These are phyloP conservation scores for Lipomyces mesembrius DNA, from an alignment of 805 yeast species.

Conservation along the genomic window DNA sequence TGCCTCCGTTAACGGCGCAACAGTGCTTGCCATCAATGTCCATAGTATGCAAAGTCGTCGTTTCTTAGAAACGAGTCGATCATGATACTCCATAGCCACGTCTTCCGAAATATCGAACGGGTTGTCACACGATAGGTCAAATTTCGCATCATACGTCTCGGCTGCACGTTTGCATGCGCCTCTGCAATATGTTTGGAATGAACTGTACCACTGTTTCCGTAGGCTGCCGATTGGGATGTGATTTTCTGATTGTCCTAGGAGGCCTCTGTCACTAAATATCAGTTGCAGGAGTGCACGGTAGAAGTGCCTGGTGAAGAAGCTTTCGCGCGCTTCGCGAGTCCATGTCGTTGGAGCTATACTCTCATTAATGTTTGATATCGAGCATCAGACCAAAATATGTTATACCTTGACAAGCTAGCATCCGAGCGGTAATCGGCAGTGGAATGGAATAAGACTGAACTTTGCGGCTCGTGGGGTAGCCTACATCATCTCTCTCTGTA, in stretches of 20 bases:
- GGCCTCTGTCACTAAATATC: conserved; percentile 30
- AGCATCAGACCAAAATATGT: too few relatives aligned
- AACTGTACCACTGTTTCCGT: conserved; percentile 33
- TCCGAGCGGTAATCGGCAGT: conserved; percentile 34
- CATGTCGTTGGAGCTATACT: conserved; percentile 36
- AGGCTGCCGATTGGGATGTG: conserved; percentile 33
- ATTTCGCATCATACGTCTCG: not conserved
- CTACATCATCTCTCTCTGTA: conserved; percentile 22
- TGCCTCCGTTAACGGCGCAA: conserved; percentile 38
- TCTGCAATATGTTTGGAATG: conserved; percentile 33
- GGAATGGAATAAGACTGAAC: conserved; percentile 20
- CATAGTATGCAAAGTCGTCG: conserved; percentile 36
- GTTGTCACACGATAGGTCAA: not conserved
- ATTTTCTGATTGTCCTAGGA: conserved; percentile 13
- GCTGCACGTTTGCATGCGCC: conserved; percentile 36
- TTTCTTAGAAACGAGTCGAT: conserved; percentile 16
- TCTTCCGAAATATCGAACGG: conserved; percentile 27
- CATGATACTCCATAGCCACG: conserved; percentile 17
- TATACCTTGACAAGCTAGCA: conserved; percentile 39
- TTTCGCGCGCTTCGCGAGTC: conserved; percentile 34
- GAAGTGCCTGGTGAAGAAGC: conserved; percentile 38
- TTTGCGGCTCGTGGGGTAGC: conserved; percentile 35
- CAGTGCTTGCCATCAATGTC: conserved; percentile 38
- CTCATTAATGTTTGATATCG: not conserved
- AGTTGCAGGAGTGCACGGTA: conserved; percentile 39